A percentile compares a stretch with the other conserved stretches of the same genome.
Evolutionary conservation across 352 stramenopile genomes (phyloP).

Genomic region (Bremia lactucae): DNA sequence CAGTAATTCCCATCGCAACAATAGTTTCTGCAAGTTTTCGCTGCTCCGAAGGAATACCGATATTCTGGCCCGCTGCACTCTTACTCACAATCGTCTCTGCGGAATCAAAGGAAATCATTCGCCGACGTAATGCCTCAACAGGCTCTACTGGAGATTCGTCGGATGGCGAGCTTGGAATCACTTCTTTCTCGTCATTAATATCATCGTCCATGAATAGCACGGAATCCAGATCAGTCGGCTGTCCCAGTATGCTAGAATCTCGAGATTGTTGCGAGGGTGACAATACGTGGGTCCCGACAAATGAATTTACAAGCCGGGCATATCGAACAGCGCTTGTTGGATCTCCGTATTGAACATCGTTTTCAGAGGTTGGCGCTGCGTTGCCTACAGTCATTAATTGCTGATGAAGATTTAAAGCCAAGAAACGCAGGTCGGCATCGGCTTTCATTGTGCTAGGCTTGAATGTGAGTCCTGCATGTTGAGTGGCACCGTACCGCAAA

Average conservation of each 20-base stretch:
- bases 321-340: conserved; percentile 31
- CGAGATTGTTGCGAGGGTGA: conserved; percentile 28
- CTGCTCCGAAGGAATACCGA: conserved; percentile 40
- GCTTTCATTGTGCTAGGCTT: conserved; percentile 85
- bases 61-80: conserved; percentile 24
- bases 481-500: conserved; percentile 51
- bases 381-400: conserved; percentile 73
- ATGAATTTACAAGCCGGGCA: conserved; percentile 42
- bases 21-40: conserved; percentile 65
- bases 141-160: conserved; percentile 33
- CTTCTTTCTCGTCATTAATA: conserved; percentile 16
- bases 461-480: conserved; percentile 65
- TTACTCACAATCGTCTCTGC: conserved; percentile 66
- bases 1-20: conserved; percentile 49
- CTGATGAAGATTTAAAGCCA: conserved; percentile 79
- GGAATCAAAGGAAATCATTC: conserved; percentile 71
- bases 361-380: conserved; percentile 48
- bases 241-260: conserved; percentile 19
- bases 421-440: conserved; percentile 58
- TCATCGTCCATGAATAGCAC: conserved; percentile 27
- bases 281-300: conserved; percentile 32
- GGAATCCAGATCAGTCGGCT: conserved; percentile 20
- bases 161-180: background rate
- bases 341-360: conserved; percentile 35
- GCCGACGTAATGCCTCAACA: conserved; percentile 44